Percentiles rank a stretch among this genome's conserved stretches.
These are phyloP conservation scores for Tetraselmis chui DNA, from an alignment of 139 green algal species.

Conservation along the genomic window DNA sequence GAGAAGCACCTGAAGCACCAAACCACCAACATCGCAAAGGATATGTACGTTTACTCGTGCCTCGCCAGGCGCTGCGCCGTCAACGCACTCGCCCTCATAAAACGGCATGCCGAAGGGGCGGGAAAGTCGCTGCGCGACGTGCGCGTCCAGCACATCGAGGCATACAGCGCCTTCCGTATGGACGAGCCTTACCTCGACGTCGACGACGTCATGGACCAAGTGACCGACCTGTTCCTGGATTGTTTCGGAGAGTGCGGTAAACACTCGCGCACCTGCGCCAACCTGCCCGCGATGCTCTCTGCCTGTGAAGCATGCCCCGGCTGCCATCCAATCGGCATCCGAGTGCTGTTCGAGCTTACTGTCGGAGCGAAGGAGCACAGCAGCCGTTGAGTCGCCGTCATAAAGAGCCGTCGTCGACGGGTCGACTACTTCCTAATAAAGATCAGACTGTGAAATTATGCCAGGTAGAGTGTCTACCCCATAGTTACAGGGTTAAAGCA, in stretches of 20 bases:
- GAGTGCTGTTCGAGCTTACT: neutral
- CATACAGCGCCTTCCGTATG: neutral
- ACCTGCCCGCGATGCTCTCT: neutral
- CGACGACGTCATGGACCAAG: neutral
- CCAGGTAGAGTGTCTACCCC: too few relatives aligned
- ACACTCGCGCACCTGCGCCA: neutral
- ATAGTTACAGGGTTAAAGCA: too few relatives aligned
- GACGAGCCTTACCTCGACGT: neutral
- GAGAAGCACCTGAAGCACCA: neutral
- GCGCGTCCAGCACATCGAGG: neutral
- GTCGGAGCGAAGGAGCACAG: too few relatives aligned
- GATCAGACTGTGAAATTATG: too few relatives aligned
- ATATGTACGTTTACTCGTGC: neutral
- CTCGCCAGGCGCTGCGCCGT: neutral
- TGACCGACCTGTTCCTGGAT: neutral
- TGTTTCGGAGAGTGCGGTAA: neutral
- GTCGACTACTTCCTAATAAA: too few relatives aligned
- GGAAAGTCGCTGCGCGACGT: neutral
- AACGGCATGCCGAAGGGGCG: neutral
- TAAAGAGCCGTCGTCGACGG: too few relatives aligned
- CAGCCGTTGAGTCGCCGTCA: too few relatives aligned
- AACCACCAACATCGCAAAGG: neutral
- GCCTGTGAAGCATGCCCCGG: neutral
- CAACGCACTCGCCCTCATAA: neutral
- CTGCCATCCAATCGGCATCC: neutral